A percentile compares a stretch with the other conserved stretches of the same genome.
phyloP scores from a whole-genome alignment of 768 basidiomycete genomes.

The Paxillus ammoniavirescens region DNA sequence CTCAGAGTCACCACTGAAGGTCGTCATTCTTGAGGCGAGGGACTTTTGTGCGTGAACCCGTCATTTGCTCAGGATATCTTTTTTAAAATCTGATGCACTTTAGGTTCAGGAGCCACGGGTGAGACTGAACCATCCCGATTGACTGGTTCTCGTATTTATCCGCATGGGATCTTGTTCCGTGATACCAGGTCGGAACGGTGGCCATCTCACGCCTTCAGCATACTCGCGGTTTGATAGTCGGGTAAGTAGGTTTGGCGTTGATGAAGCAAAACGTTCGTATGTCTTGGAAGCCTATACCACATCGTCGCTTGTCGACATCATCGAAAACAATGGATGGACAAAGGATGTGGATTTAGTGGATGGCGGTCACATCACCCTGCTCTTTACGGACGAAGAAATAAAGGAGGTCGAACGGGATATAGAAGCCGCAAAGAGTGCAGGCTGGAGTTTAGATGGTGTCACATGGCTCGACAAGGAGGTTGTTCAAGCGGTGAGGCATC shows the following conservation, averaged over 20 bases:
- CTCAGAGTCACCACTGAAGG: slow-evolving; percentile 34
- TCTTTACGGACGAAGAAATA: slow-evolving; percentile 48
- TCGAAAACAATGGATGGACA: slow-evolving; percentile 42
- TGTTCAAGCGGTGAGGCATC: slow-evolving; percentile 42
- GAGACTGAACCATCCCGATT: slow-evolving; percentile 6
- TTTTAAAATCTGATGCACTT: not conserved
- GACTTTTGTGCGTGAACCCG: slow-evolving; percentile 66
- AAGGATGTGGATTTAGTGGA: slow-evolving; percentile 60
- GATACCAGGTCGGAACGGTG: slow-evolving; percentile 68
- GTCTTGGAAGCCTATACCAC: slow-evolving; percentile 59
- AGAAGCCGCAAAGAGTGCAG: slow-evolving; percentile 51
- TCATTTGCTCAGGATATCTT: not conserved
- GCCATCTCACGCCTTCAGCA: slow-evolving; percentile 59
- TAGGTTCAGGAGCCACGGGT: slow-evolving; percentile 81
- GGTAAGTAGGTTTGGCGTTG: slow-evolving; percentile 40
- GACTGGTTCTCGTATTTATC: not conserved
- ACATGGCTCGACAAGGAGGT: slow-evolving; percentile 48
- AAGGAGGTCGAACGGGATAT: slow-evolving; percentile 41
- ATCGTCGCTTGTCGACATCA: slow-evolving; percentile 45
- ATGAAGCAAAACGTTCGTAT: slow-evolving; percentile 54
- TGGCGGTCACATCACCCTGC: slow-evolving; percentile 50
- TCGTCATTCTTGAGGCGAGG: slow-evolving; percentile 78
- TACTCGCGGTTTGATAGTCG: slow-evolving; percentile 47
- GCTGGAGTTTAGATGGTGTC: slow-evolving; percentile 43
- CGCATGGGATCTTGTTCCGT: not conserved